Evolutionary conservation across 306 rosid species (phyloP).

Genomic region (Gastrolobium bilobum): DNA sequence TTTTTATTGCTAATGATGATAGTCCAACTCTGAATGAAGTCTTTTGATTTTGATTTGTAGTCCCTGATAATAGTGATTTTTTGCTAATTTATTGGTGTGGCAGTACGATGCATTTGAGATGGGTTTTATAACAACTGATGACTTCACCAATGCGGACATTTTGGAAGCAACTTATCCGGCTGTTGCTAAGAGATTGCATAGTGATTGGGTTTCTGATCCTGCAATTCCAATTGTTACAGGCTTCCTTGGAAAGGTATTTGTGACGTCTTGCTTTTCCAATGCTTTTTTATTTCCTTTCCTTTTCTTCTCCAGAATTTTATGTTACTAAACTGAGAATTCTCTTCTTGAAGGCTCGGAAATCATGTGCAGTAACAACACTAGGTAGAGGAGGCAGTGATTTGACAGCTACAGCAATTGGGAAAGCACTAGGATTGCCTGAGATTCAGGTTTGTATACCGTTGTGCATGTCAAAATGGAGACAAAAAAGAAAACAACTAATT

Average conservation of each 20-base stretch:
- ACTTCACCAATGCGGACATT: conserved; percentile 98
- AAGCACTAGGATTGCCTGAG: conserved; percentile 93
- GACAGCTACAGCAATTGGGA: conserved; percentile 97
- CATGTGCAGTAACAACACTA: conserved; percentile 95
- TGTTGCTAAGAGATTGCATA: conserved; percentile 79
- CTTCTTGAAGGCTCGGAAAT: conserved; percentile 83
- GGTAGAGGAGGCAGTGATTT: conserved; percentile 99
- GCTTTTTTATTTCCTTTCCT: neutral
- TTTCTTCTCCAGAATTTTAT: conserved; percentile 3
- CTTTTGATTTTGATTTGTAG: conserved; percentile 41
- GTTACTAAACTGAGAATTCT: conserved; percentile 32
- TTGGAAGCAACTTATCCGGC: conserved; percentile 98
- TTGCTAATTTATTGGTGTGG: conserved; percentile 44
- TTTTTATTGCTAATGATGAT: neutral
- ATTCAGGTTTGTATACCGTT: conserved; percentile 72
- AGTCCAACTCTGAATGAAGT: conserved; percentile 13
- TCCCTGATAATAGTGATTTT: conserved; percentile 38
- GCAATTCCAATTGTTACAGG: conserved; percentile 98
- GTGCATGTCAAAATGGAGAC: conserved; percentile 15
- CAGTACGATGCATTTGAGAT: conserved; percentile 97
- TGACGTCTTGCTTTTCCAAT: conserved; percentile 37
- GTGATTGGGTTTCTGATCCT: conserved; percentile 86
- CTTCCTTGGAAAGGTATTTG: conserved; percentile 90
- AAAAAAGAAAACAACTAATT: conserved; percentile 12
- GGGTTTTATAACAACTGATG: conserved; percentile 95